Evolutionary conservation across 495 filamentous ascomycete genomes (phyloP).

Genomic region (Tuber aestivum): DNA sequence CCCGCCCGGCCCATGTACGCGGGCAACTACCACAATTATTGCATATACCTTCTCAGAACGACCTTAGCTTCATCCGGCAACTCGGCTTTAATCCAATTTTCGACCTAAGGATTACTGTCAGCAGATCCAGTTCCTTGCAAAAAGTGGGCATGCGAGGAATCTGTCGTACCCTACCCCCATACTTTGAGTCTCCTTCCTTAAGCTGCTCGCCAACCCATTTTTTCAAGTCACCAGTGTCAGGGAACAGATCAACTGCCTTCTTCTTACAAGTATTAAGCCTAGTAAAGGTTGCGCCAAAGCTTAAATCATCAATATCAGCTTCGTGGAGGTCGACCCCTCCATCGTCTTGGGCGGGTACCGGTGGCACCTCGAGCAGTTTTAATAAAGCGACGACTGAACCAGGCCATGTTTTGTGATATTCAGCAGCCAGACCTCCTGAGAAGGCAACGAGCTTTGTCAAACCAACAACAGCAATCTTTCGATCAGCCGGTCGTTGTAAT

Average conservation of each 20-base stretch:
- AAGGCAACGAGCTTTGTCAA: constrained; percentile 83
- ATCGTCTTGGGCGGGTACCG: constrained; percentile 67
- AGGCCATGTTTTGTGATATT: constrained; percentile 79
- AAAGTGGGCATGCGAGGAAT: neutral
- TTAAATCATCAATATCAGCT: constrained; percentile 85
- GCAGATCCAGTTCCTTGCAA: neutral
- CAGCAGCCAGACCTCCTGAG: constrained; percentile 67
- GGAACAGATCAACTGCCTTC: constrained; percentile 37
- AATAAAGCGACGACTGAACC: constrained; percentile 79
- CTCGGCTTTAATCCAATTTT: constrained; percentile 36
- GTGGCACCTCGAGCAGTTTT: constrained; percentile 80
- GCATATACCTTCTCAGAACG: constrained; percentile 38
- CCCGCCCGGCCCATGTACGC: neutral
- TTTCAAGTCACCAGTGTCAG: constrained; percentile 32
- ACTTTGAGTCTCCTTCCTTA: constrained; percentile 26
- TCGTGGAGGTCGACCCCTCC: constrained; percentile 56
- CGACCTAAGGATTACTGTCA: constrained; percentile 16
- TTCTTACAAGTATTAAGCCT: constrained; percentile 80
- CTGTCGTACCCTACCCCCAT: constrained; percentile 28
- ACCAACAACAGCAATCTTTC: constrained; percentile 87
- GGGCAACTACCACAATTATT: constrained; percentile 10
- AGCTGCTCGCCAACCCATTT: constrained; percentile 32
- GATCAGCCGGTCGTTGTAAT: constrained; percentile 77
- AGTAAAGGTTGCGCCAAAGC: constrained; percentile 90
- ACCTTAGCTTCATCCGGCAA: constrained; percentile 36